Evolutionary conservation across 352 stramenopile species (phyloP), one percentile per base, ranked within the genome.

Genomic region (Phytophthora fragariaefolia): DNA sequence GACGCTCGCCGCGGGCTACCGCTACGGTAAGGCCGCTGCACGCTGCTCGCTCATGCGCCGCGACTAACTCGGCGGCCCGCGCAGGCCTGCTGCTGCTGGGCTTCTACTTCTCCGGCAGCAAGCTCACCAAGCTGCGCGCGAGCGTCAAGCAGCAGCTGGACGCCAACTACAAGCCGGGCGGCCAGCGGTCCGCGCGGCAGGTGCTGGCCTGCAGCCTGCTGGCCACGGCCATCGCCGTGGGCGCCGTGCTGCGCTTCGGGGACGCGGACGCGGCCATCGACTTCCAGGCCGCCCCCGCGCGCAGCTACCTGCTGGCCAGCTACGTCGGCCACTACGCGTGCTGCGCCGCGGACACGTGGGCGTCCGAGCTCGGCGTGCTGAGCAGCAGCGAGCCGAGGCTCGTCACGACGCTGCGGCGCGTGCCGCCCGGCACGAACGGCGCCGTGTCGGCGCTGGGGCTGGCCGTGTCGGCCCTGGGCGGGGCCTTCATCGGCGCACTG

Each of bases 251-350:
- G 5, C 38, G 18, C 3, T 82, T 83, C 30, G 83, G 76, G 18
- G 80, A 92, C 62, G 58, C 66, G 10, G 76, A 82, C 15, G 57
- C 45, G 6, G 48, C 42, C 2, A 66, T 93, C 18, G 70, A 90
- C 18, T 89, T 89, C 18, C 23, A 57, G 2, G 15, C 3, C 7
- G 42, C 73, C 15, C 79, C 79, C 4, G 12, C 63, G 12, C 65
- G 60, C 26, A 91, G 79, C 23, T 79, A 83, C 23, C 54, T 95
- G 23, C 53, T 95, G 27, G 70, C 84, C 59, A 90, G 78, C 30
- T 96, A 96, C 66, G 83, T 98, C 12, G 91, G 91, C 10, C 95
- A 98, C 71, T 98, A 98, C 71, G 93, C 95, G 4, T 98, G 90
- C 42, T 98, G 89, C 50, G 79, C 94, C 7, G 95, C 87, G 0